Percentiles rank a stretch among this genome's conserved stretches.
phyloP scores from a whole-genome alignment of 2,329 filamentous ascomycete genomes.

The Fusarium gaditjirri region DNA sequence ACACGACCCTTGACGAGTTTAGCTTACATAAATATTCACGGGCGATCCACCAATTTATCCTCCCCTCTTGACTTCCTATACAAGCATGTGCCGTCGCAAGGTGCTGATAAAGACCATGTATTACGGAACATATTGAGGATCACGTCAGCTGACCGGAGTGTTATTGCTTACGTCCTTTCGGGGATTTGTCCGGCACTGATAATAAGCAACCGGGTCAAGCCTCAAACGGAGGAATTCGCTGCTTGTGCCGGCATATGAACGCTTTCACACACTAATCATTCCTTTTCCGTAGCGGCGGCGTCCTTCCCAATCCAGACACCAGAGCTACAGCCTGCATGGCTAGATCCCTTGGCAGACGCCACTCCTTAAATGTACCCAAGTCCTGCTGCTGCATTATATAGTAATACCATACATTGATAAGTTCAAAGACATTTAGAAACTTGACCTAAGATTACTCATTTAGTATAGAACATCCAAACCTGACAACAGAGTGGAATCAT shows the following conservation, averaged over 20 bases:
- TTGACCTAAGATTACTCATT: accelerated
- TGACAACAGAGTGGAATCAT: not conserved
- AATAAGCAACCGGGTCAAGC: not conserved
- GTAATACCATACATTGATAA: not conserved
- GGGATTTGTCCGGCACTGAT: not conserved
- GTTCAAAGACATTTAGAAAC: accelerated
- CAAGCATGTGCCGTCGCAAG: not conserved
- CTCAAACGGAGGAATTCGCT: not conserved
- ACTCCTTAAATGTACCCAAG: not conserved
- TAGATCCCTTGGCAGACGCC: not conserved
- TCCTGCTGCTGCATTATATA: not conserved
- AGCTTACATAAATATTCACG: not conserved
- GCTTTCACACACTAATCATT: not conserved
- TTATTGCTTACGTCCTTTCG: not conserved
- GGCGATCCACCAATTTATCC: not conserved
- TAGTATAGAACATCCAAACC: not conserved
- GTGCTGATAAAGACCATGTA: not conserved
- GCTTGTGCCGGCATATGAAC: not conserved
- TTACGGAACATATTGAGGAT: not conserved
- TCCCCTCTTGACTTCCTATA: not conserved
- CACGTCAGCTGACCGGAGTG: not conserved
- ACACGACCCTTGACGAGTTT: not conserved
- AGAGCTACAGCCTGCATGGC: not conserved
- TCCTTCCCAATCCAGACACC: not conserved
- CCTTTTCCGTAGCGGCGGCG: not conserved